These are phyloP conservation scores for Alternaria alternata DNA, from an alignment of 2,329 filamentous ascomycete genomes.

Conservation along the genomic window DNA sequence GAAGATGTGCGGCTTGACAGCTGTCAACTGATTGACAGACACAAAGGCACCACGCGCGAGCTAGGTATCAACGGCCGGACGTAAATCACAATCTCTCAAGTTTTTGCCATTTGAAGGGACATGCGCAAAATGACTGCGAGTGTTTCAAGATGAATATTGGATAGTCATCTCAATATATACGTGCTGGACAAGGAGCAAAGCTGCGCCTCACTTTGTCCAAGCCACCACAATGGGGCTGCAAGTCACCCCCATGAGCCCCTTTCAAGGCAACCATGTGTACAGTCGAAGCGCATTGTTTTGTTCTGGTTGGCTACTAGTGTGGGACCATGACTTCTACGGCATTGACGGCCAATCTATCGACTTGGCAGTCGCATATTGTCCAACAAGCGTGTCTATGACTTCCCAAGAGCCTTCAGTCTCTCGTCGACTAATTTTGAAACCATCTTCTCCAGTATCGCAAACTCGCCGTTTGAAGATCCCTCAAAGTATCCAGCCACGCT, in stretches of 20 bases:
- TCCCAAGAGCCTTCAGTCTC: slow-evolving; percentile 60
- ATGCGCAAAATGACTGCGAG: neutral
- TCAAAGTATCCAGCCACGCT: slow-evolving; percentile 82
- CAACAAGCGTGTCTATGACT: slow-evolving; percentile 23
- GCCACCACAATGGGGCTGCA: slow-evolving; percentile 34
- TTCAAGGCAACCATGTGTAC: slow-evolving; percentile 12
- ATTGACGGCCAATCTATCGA: slow-evolving; percentile 4
- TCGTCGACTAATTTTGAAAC: slow-evolving; percentile 76
- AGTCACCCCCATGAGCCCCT: slow-evolving; percentile 32
- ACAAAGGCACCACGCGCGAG: slow-evolving; percentile 28
- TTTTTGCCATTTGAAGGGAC: neutral
- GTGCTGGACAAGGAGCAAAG: slow-evolving; percentile 30
- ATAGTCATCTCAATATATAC: slow-evolving; percentile 31
- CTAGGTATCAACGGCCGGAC: slow-evolving; percentile 31
- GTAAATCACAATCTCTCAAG: neutral
- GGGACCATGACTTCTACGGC: slow-evolving; percentile 10
- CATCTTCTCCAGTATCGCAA: slow-evolving; percentile 61
- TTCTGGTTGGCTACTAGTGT: slow-evolving; percentile 14
- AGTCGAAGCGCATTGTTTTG: neutral
- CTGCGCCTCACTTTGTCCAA: slow-evolving; percentile 48
- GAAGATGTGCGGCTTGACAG: slow-evolving; percentile 10
- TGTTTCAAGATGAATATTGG: neutral
- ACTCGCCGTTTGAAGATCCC: slow-evolving; percentile 60
- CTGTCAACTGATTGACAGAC: slow-evolving; percentile 22
- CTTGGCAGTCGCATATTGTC: neutral